Conservation (phyloP, 2,329 filamentous ascomycete genomes). For the Apiospora aurea region DNA sequence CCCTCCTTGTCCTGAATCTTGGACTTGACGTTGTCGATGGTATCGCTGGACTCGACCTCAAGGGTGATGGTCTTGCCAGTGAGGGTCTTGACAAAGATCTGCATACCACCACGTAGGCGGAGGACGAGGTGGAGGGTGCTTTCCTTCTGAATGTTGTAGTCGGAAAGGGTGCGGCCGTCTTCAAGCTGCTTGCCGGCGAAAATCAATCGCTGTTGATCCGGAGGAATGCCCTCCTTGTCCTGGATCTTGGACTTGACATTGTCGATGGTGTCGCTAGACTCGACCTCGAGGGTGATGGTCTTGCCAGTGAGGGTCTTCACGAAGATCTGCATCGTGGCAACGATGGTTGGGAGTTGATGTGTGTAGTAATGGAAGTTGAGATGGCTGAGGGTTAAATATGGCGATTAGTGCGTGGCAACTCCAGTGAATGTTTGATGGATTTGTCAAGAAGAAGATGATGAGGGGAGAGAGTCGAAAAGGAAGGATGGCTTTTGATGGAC, state of each 20-base stretch:
- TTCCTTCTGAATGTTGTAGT: constrained; percentile 98
- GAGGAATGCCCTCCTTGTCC: constrained; percentile 96
- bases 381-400: constrained; percentile 26
- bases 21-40: constrained; percentile 91
- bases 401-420: constrained; percentile 29
- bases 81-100: constrained; percentile 86
- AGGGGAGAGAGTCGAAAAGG: constrained; percentile 37
- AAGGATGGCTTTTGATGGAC: constrained; percentile 26
- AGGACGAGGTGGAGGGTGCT: constrained; percentile 85
- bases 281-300: constrained; percentile 91
- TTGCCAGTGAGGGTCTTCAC: constrained; percentile 92
- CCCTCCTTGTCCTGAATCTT: constrained; percentile 96
- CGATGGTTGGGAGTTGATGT: constrained; percentile 40
- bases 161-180: constrained; percentile 86
- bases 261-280: constrained; percentile 90
- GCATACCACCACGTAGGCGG: constrained; percentile 88
- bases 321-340: constrained; percentile 76
- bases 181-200: constrained; percentile 97
- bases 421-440: constrained; percentile 30
- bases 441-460: constrained; percentile 29
- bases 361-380: constrained; percentile 30
- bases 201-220: constrained; percentile 94
- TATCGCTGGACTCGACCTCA: constrained; percentile 89
- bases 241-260: constrained; percentile 98
- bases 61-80: constrained; percentile 95